Evolutionary conservation across 495 filamentous ascomycete species (phyloP), one percentile per base, ranked within the genome.

Genomic region (Glarea lozoyensis): DNA sequence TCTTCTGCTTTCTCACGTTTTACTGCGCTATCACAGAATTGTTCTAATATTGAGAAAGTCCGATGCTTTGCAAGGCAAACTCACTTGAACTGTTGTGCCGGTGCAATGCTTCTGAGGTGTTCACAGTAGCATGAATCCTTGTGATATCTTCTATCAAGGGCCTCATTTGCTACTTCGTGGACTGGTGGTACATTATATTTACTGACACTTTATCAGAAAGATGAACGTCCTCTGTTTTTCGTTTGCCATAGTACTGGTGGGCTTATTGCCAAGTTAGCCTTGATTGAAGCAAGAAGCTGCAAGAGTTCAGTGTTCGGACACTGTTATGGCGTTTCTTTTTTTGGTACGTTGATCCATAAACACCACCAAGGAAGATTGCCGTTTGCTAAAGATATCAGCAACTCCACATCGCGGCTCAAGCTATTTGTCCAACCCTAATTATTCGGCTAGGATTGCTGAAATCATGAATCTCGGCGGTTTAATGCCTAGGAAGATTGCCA

Each of bases 341-440:
- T 60, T 32, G 57, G 51, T 54, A 44, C 12, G 49, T 27, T 12
- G 19, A 21, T 24, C n/a, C n/a, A n/a, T n/a, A n/a, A n/a, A 13
- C 15, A 3, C 12, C 19, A 16, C 18, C 5, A 12, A 3, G 29
- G 6, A 11, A 23, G 12, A 11, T 12, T 25, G 18, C 10, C 10
- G 2, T 10, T 35, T 20, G 2, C 10, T 10, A 20, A 10, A 40
- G 16, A 15, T n/a, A 29, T 52, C 65, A 35, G 64, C 58, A 5
- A 67, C 64, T 9, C 68, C 69, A 5, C 68, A 74, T 36, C 66
- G 67, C 40, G 69, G 69, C 1, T 72, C 67, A 3, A 73, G 60
- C n/a, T 70, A 72, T 38, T 58, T 73, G 4, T 72, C 68, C 0
- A 56, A 56, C 1, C 53, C 62, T 0, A 63, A 67, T 18, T 73